Base-by-base conservation (phyloP, 1,284 basidiomycete species). In the Agaricales sp. region DNA sequence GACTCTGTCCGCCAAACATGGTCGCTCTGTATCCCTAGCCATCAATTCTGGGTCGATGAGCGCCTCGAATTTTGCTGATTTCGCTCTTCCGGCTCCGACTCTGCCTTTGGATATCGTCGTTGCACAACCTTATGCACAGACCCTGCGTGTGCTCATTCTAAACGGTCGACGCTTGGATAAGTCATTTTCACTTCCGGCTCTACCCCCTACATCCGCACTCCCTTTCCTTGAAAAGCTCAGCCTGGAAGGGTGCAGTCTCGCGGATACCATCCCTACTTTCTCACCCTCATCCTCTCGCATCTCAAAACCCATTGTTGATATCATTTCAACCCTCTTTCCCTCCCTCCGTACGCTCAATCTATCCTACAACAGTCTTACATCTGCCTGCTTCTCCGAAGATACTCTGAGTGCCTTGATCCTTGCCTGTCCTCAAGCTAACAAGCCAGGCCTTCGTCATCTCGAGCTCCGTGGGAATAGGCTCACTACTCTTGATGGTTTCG, bases 361-460 rank as follows among this genome's bases (percentile, higher is more conserved):
- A 46, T 82, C 82, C n/a, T 82, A 84, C 61, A 90, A 90, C 56
- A 56, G 63, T 1, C 60, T 90, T 11, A 80, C 79, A 1, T 75
- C 72, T 45, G 64, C 67, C 0, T 69, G 75, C 2, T 59, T 87
- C 4, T 66, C 69, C 2, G 59, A 66, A 6, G 70, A 73, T 1
- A 65, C 65, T 0, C 63, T 87, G 43, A 63, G 68, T 0, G 50
- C 53, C 3, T 63, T 87, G 8, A 68, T 86, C 37, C 67, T 86
- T 44, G 62, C 70, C 2, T 63, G 68, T 12, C 59, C 58, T 1
- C n/a, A 41, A 20, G 8, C 13, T 16, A 57, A 61, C 39, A 67
- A 73, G 24, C 68, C 67, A 24, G 85, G 84, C 2, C 66, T 90
- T 49, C 71, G 74, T 45, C 77, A 80, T 35, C 71, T 89, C 8